Conservation (phyloP, 352 stramenopile species). For the Phytophthora syringae region DNA sequence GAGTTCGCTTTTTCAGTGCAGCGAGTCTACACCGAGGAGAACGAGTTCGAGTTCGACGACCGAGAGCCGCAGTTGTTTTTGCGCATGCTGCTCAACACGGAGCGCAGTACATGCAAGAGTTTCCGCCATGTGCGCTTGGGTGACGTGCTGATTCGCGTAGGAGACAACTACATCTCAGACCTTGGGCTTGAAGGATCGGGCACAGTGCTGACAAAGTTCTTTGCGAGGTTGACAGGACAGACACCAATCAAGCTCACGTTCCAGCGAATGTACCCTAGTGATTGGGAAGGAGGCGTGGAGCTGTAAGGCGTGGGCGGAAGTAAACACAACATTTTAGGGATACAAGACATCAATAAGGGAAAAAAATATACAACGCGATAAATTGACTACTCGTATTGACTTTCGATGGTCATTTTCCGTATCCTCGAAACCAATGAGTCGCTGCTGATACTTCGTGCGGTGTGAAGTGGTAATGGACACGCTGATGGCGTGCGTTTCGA, state of each 20-base stretch:
- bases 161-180: slow-evolving; percentile 63
- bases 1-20: slow-evolving; percentile 83
- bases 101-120: slow-evolving; percentile 68
- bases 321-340: not conserved
- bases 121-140: slow-evolving; percentile 68
- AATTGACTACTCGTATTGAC: slow-evolving; percentile 7
- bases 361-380: slow-evolving; percentile 14
- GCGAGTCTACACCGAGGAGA: slow-evolving; percentile 64
- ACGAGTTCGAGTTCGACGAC: slow-evolving; percentile 49
- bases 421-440: slow-evolving; percentile 40
- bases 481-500: not conserved
- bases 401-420: slow-evolving; percentile 27
- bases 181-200: slow-evolving; percentile 62
- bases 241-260: slow-evolving; percentile 71
- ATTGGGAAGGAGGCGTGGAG: slow-evolving; percentile 81
- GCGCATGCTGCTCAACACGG: slow-evolving; percentile 80
- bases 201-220: slow-evolving; percentile 70
- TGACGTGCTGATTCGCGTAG: slow-evolving; percentile 72
- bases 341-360: slow-evolving; percentile 5
- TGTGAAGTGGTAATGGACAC: slow-evolving; percentile 12
- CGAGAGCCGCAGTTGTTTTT: slow-evolving; percentile 57
- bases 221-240: slow-evolving; percentile 60
- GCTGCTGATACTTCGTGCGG: slow-evolving; percentile 17
- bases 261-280: slow-evolving; percentile 64
- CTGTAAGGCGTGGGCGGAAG: slow-evolving; percentile 36